Percentiles rank a stretch among this genome's conserved stretches.
These are phyloP conservation scores for Clarireedia hainanense DNA, from an alignment of 2,329 filamentous ascomycete genomes.

Conservation along the genomic window DNA sequence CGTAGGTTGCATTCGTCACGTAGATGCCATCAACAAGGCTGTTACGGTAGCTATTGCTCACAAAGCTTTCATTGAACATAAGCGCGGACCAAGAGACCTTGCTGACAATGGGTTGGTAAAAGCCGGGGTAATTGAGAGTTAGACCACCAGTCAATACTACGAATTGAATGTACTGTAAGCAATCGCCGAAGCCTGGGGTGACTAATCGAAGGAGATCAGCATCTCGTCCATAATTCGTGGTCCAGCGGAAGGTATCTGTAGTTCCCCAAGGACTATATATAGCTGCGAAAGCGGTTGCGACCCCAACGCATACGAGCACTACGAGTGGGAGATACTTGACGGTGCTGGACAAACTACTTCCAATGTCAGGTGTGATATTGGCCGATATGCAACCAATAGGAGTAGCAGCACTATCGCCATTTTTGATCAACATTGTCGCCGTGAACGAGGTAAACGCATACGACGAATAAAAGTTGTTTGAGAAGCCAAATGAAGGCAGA, in stretches of 20 bases:
- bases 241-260: conserved; percentile 85
- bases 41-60: conserved; percentile 57
- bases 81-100: conserved; percentile 82
- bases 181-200: conserved; percentile 93
- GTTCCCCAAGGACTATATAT: conserved; percentile 94
- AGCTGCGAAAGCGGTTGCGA: conserved; percentile 76
- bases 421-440: conserved; percentile 64
- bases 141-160: conserved; percentile 80
- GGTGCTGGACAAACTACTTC: conserved; percentile 56
- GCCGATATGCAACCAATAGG: conserved; percentile 73
- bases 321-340: conserved; percentile 70
- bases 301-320: conserved; percentile 69
- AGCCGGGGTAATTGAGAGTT: conserved; percentile 84
- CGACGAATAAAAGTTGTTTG: conserved; percentile 67
- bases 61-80: conserved; percentile 89
- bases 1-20: conserved; percentile 66
- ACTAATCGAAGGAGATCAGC: conserved; percentile 85
- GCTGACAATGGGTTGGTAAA: conserved; percentile 85
- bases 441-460: conserved; percentile 83
- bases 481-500: conserved; percentile 66
- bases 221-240: conserved; percentile 94
- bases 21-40: conserved; percentile 83
- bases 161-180: conserved; percentile 94
- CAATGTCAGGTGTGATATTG: conserved; percentile 78
- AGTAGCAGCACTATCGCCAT: conserved; percentile 57